Conservation (phyloP, 768 basidiomycete genomes). For the Amanita thiersii region DNA sequence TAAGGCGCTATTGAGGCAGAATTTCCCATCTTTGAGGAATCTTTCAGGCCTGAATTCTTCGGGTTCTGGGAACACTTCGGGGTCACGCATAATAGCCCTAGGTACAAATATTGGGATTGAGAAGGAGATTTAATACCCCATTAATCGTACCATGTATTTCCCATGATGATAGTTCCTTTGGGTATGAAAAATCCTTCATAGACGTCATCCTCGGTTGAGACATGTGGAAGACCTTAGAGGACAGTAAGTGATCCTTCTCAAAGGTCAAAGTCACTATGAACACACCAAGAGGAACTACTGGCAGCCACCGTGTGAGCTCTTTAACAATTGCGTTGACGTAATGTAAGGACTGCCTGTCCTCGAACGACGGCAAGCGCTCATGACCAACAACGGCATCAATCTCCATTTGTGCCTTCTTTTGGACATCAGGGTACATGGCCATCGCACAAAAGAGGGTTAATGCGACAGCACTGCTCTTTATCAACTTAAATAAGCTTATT, state of each 20-base stretch:
- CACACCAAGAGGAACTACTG: slow-evolving; percentile 14
- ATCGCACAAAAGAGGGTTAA: slow-evolving; percentile 32
- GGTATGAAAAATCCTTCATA: slow-evolving; percentile 30
- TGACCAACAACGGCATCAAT: slow-evolving; percentile 29
- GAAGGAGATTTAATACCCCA: neutral
- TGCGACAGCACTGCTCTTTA: too few species aligned
- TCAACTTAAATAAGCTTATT: too few species aligned
- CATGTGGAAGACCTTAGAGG: slow-evolving; percentile 20
- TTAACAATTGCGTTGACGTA: slow-evolving; percentile 28
- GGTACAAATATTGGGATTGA: neutral
- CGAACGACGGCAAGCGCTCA: slow-evolving; percentile 26
- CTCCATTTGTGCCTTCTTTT: slow-evolving; percentile 29
- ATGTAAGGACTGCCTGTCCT: slow-evolving; percentile 21
- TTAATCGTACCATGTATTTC: slow-evolving; percentile 20
- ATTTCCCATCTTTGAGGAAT: slow-evolving; percentile 16
- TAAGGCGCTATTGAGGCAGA: slow-evolving; percentile 10
- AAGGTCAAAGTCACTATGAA: neutral
- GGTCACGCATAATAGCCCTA: slow-evolving; percentile 27
- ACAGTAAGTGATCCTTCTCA: neutral
- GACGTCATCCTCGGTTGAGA: slow-evolving; percentile 25
- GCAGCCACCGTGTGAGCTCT: slow-evolving; percentile 18
- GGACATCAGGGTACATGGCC: slow-evolving; percentile 26
- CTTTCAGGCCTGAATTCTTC: slow-evolving; percentile 22
- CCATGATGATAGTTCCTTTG: slow-evolving; percentile 20
- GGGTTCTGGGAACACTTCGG: slow-evolving; percentile 22